phyloP scores from a whole-genome alignment of 768 basidiomycete species.

The Coprinopsis sp. region DNA sequence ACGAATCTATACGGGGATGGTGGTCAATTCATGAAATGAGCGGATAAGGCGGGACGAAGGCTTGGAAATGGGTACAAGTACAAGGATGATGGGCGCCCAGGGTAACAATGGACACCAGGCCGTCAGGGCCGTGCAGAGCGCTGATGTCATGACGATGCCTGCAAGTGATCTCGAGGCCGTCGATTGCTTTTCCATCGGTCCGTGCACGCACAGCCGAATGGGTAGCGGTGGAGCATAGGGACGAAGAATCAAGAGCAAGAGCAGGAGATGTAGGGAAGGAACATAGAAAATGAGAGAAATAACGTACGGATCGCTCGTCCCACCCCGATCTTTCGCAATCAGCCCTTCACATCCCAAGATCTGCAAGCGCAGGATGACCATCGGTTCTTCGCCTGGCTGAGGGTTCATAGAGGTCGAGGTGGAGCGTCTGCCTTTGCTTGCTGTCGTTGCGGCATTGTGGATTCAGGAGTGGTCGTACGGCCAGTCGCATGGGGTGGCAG shows the following conservation, averaged over 20 bases:
- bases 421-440: slow-evolving; percentile 8
- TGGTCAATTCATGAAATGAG: no score
- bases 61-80: no score
- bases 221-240: no score
- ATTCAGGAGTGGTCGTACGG: slow-evolving; percentile 28
- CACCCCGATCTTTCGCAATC: slow-evolving; percentile 58
- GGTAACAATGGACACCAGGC: no score
- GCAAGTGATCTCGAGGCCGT: no score
- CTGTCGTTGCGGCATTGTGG: slow-evolving; percentile 20
- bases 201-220: no score
- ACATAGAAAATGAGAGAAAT: not conserved
- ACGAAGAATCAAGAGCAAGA: no score
- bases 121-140: no score
- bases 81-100: no score
- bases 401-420: slow-evolving; percentile 28
- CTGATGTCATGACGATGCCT: no score
- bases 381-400: slow-evolving; percentile 55
- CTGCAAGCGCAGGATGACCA: slow-evolving; percentile 65
- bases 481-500: slow-evolving; percentile 22
- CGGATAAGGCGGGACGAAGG: no score
- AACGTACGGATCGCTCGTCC: slow-evolving; percentile 75
- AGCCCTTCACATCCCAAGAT: slow-evolving; percentile 61
- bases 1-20: slow-evolving; percentile 49
- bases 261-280: not conserved
- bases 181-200: no score